Base-by-base conservation (phyloP, 2,329 filamentous ascomycete genomes). In the Ceratocystis variospora region DNA sequence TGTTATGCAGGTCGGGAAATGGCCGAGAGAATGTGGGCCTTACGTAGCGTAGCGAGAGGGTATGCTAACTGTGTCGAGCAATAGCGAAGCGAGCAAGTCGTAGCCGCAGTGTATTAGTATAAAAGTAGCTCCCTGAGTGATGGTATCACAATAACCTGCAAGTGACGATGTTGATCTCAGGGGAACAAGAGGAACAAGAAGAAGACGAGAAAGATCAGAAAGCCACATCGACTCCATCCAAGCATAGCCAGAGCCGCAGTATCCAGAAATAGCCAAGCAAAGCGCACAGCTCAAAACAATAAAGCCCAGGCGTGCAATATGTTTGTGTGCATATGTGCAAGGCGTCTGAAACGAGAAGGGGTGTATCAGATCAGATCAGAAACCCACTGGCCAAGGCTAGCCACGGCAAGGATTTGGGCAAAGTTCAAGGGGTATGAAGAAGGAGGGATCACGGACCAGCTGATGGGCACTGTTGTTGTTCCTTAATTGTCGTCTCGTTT, bases 301-400 rank as follows among this genome's bases (percentile, higher is more conserved):
- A 37, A 37, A 59, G 28, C 55, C 55, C 33, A n/a, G 28, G 55
- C 28, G 28, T 59, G 55, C 37, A 41, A 41, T 15, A 15, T 41
- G 37, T 15, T 41, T 41, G 37, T 41, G 37, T 41, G 37, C 12
- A 41, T 41, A 41, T 41, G 12, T 41, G 37, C 37, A 12, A 37
- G 55, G 55, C 28, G 55, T 33, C 12, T 59, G 55, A 59, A 59
- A 59, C 55, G 17, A 59, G 55, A 55, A n/a, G 55, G 53, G 28
- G 55, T 59, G 55, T 59, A 59, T 59, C 55, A 59, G 55, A 59
- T 37, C 17, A 31, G 31, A 37, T 37, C 55, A 59, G 55, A 59
- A 37, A 59, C 55, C 55, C 55, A 59, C 33, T 59, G 55, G 55
- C 55, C 55, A 37, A 37, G 33, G 55, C 55, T 8, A 25, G 19